Evolutionary conservation across 2,329 filamentous ascomycete genomes (phyloP), one percentile per base, ranked within the genome.

Genomic region (Apiospora marii): DNA sequence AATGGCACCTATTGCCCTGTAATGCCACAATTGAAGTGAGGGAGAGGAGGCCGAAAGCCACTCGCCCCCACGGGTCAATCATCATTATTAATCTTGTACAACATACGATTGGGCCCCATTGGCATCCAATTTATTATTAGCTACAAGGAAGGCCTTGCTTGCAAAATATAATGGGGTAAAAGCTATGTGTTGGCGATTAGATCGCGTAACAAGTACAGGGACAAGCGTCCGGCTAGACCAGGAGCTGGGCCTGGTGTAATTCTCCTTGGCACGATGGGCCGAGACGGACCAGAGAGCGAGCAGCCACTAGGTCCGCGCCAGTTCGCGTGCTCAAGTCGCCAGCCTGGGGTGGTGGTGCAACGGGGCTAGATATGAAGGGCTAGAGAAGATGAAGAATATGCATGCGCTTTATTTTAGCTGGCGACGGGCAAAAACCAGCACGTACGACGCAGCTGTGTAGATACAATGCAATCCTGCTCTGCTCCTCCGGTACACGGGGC

Each of bases 301-400:
- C 58, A 64, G 22, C 34, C 58, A 64, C 58, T 64, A 64, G 58
- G 13, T 41, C 34, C 30, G 58, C 58, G 58, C 58, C 58, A 77
- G 46, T 75, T 41, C 75, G 75, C 10, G 75, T 68, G 68, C 69
- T 75, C 43, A 74, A 76, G 70, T 77, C 76, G 27, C 75, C 27
- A 74, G 70, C 75, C 75, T 41, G 34, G 58, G 58, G 27, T 30
- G 27, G 27, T 8, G 37, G 34, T 64, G 58, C 34, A 41, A 64
- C 34, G 58, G 58, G 58, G 58, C 58, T 41, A n/a, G 22, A 41
- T 41, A 13, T 3, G 34, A 10, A 12, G n/a, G 58, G 58, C 58
- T 64, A 64, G 58, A 41, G 7, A 64, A 13, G 58, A 30, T 41
- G n/a, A 41, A 24, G 58, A 64, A 37, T 41, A 41, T 64, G 22